These are phyloP conservation scores for Ascomycota sp. DNA, from an alignment of 2,329 filamentous ascomycete genomes.

Conservation along the genomic window DNA sequence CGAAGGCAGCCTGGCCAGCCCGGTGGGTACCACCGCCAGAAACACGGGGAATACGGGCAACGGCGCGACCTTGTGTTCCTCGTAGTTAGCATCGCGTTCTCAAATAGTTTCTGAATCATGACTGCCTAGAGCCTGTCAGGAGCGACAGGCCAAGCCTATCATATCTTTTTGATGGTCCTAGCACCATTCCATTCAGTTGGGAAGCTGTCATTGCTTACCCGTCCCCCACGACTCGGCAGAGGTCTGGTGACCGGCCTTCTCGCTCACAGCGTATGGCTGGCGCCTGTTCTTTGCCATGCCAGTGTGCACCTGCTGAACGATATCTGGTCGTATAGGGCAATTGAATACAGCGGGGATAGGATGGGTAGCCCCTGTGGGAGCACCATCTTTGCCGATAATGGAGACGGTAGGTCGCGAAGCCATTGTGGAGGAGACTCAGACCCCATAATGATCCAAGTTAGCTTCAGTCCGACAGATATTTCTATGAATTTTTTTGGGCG, in stretches of 20 bases:
- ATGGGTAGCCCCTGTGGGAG: conserved; percentile 72
- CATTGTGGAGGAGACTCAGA: conserved; percentile 41
- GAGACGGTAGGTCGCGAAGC: conserved; percentile 94
- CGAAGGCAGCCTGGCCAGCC: conserved; percentile 98
- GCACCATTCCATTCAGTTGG: background rate
- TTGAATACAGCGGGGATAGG: conserved; percentile 93
- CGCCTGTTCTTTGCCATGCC: conserved; percentile 99
- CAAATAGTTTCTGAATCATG: too few species aligned
- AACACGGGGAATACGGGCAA: conserved; percentile 99
- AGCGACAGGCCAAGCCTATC: too few species aligned
- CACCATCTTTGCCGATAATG: conserved; percentile 91
- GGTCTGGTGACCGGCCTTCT: conserved; percentile 99
- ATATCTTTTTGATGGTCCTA: too few species aligned
- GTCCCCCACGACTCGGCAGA: conserved; percentile 99
- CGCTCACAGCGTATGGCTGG: conserved; percentile 97
- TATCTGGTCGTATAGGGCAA: conserved; percentile 93
- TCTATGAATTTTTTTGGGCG: background rate
- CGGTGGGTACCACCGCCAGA: conserved; percentile 99
- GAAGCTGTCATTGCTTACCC: conserved; percentile 39
- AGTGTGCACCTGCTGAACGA: conserved; percentile 97
- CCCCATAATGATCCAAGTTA: conserved; percentile 6
- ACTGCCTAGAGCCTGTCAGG: too few species aligned
- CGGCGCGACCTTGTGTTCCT: conserved; percentile 61
- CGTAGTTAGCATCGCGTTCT: too few species aligned
- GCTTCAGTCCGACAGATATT: background rate